Evolutionary conservation across 2,329 filamentous ascomycete species (phyloP), one percentile per base, ranked within the genome.

Genomic region (Rutstroemia sp.): DNA sequence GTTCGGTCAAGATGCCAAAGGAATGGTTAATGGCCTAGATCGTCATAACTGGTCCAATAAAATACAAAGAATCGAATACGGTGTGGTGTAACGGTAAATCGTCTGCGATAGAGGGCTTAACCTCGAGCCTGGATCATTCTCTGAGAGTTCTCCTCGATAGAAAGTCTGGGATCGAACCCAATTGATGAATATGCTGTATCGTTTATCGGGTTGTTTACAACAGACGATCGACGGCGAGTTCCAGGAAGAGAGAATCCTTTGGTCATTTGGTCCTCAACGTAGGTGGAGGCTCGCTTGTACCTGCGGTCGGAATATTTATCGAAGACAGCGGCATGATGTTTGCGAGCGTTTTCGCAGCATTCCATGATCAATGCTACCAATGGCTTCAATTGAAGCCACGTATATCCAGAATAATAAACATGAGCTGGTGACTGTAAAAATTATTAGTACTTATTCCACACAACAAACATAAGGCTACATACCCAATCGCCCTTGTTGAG

Each of bases 401-500:
- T 96, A 75, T 99, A 97, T 54, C 90, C 90, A 38, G 92, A 95
- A 74, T 95, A 97, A 74, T 95, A 86, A 38, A 94, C 86, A 69
- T 99, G 94, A 18, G 86, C 82, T 60, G 83, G 82, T 58, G 87
- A 86, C 90, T 95, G 54, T 48, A 54, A 49, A 55, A 18, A 16
- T 5, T 34, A 49, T 66, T 58, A 66, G 62, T 47, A 38, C 3
- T 52, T 42, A 34, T 4, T 38, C 7, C 3, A 48, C 37, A 12
- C 12, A 2, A 44, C 23, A 38, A 5, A 42, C 12, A 14, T 49
- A 19, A 14, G 45, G 21, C 5, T 34, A 77, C 88, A 73, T 83
- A 95, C 90, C 94, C 94, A 99, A 62, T 87, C 83, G 61, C 94
- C 94, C 77, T 96, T 96, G 70, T 85, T 84, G 58, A 99, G 76